These are phyloP conservation scores for Fusarium verticillioides DNA, from an alignment of 2,329 filamentous ascomycete species.

Conservation along the genomic window DNA sequence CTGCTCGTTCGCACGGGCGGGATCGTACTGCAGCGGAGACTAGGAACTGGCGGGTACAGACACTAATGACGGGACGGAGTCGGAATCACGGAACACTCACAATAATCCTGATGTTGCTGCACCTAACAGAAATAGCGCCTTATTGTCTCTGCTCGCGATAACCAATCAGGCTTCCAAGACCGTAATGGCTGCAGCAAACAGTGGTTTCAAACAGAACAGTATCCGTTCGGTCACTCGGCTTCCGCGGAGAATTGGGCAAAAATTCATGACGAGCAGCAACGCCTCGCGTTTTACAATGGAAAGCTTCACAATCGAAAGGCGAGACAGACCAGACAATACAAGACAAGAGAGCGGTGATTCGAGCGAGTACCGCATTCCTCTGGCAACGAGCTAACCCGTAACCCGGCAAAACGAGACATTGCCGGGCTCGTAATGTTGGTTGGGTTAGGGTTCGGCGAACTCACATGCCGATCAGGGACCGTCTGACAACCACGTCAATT, in stretches of 20 bases:
- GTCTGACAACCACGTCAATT: constrained; percentile 11
- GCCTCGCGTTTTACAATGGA: constrained; percentile 3
- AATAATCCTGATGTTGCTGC: neutral
- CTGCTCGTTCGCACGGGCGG: constrained; percentile 32
- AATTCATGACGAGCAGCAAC: neutral
- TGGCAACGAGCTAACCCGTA: constrained; percentile 9
- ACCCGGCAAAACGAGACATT: constrained; percentile 1
- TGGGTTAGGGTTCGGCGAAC: constrained; percentile 9
- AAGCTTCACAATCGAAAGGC: constrained; percentile 5
- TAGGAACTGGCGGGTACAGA: constrained; percentile 21
- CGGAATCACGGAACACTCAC: constrained; percentile 30
- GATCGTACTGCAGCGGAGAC: constrained; percentile 31
- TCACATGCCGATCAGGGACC: constrained; percentile 15
- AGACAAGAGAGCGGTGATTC: neutral
- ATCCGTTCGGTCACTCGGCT: neutral
- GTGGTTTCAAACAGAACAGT: constrained; percentile 2
- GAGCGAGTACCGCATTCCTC: constrained; percentile 26
- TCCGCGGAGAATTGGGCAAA: constrained; percentile 1
- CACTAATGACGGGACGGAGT: constrained; percentile 36
- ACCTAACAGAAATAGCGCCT: constrained; percentile 7
- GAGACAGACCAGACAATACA: neutral
- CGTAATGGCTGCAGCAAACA: constrained; percentile 16
- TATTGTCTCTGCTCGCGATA: neutral
- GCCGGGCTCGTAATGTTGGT: neutral
- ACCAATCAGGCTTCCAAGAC: constrained; percentile 1